Evolutionary conservation across 106 monocot genomes (phyloP).

Genomic region (Acorus calamus): DNA sequence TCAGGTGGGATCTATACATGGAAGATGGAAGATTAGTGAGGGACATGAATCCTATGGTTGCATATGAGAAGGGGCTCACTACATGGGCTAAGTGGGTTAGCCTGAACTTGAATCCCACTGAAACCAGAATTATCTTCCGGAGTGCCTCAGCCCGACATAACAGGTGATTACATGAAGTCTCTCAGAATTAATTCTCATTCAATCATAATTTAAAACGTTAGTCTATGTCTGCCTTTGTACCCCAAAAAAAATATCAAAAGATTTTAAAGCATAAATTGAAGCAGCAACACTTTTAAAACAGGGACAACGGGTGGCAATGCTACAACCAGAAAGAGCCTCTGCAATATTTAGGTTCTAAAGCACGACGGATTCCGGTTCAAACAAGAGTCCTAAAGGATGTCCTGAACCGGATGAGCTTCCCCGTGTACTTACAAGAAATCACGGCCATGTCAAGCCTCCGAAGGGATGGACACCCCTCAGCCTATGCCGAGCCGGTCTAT

Average conservation of each 20-base stretch:
- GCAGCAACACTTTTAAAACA: not conserved
- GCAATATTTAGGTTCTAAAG: conserved; percentile 10
- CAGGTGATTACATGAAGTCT: conserved; percentile 6
- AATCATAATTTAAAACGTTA: not conserved
- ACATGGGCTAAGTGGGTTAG: conserved; percentile 64
- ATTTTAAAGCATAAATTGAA: not conserved
- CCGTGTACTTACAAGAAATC: conserved; percentile 39
- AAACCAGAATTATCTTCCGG: conserved; percentile 41
- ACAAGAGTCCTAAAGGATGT: conserved; percentile 30
- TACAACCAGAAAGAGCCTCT: conserved; percentile 29
- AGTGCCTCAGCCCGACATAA: conserved; percentile 42
- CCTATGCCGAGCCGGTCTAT: conserved; percentile 2
- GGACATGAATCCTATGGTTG: conserved; percentile 46
- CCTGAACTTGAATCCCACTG: conserved; percentile 33
- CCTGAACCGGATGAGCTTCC: conserved; percentile 48
- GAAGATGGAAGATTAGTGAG: conserved; percentile 27
- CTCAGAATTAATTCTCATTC: not conserved
- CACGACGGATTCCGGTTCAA: conserved; percentile 16
- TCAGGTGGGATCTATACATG: conserved; percentile 45
- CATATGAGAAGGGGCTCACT: conserved; percentile 57
- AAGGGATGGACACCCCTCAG: conserved; percentile 48
- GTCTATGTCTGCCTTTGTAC: not conserved
- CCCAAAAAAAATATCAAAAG: not conserved
- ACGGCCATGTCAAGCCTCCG: conserved; percentile 39
- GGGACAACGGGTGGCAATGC: conserved; percentile 57